phyloP scores from a whole-genome alignment of 306 rosid species.

The Malus fusca region DNA sequence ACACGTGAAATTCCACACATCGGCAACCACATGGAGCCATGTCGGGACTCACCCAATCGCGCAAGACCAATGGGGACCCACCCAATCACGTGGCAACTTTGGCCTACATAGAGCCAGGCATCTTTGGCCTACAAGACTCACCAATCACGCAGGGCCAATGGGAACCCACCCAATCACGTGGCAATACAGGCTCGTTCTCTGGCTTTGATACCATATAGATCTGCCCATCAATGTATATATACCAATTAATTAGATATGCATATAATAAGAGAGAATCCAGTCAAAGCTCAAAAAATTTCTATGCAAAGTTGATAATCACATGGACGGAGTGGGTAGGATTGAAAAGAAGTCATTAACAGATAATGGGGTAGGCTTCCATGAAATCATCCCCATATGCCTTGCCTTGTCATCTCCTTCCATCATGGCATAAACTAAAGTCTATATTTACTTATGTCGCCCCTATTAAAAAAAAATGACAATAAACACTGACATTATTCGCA shows the following conservation, averaged over 20 bases:
- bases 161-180: not conserved
- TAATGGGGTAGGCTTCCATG: slow-evolving; percentile 1
- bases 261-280: slow-evolving; percentile 1
- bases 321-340: slow-evolving; percentile 23
- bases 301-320: slow-evolving; percentile 9
- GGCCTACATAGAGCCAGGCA: too few species aligned
- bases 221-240: not conserved
- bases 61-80: too few species aligned
- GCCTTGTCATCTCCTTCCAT: not conserved
- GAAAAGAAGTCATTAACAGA: slow-evolving; percentile 4
- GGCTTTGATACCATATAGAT: not conserved
- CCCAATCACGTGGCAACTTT: too few species aligned
- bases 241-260: not conserved
- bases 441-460: not conserved
- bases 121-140: too few species aligned
- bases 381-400: slow-evolving; percentile 7
- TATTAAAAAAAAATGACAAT: too few species aligned
- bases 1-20: too few species aligned
- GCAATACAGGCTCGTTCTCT: too few species aligned
- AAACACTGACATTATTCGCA: too few species aligned
- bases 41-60: too few species aligned
- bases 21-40: too few species aligned
- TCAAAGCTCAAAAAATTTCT: slow-evolving; percentile 6
- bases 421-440: not conserved
- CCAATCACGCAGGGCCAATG: too few species aligned